phyloP scores from a whole-genome alignment of 805 yeast species.

The Teunomyces panamensis region DNA sequence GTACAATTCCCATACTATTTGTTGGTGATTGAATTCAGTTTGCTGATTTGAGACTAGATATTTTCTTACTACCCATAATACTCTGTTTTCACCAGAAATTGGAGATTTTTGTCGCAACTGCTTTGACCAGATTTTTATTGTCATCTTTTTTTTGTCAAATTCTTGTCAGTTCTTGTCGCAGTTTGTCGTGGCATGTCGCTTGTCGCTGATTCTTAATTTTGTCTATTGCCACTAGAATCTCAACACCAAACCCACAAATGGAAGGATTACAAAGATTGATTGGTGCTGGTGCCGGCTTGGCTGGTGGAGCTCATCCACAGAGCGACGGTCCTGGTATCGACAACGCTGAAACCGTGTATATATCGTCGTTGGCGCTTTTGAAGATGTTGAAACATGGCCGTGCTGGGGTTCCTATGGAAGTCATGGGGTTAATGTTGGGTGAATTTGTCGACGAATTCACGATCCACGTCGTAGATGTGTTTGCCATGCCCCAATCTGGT shows the following conservation, averaged over 20 bases:
- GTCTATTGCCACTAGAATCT: conserved; percentile 1
- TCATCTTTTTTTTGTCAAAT: neutral
- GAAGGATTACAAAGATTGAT: conserved; percentile 50
- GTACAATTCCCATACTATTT: no score
- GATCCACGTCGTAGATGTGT: conserved; percentile 94
- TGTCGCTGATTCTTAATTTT: neutral
- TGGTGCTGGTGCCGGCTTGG: conserved; percentile 45
- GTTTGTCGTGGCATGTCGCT: neutral
- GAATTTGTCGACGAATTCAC: conserved; percentile 97
- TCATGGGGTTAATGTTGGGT: conserved; percentile 98
- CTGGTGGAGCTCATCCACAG: conserved; percentile 42
- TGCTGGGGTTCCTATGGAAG: conserved; percentile 78
- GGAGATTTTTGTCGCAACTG: neutral
- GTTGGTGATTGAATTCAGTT: no score
- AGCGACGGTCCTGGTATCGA: conserved; percentile 83
- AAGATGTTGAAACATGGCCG: conserved; percentile 98
- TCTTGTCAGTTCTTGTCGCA: neutral
- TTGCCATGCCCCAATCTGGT: conserved; percentile 99
- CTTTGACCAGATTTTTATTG: neutral
- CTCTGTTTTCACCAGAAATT: no score
- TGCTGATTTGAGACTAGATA: no score
- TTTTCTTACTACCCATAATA: no score
- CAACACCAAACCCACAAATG: conserved; percentile 22
- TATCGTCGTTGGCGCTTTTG: conserved; percentile 89
- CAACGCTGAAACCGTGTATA: conserved; percentile 93